Evolutionary conservation across 1,284 basidiomycete species (phyloP), one percentile per base, ranked within the genome.

Genomic region (Moniliella sp.): DNA sequence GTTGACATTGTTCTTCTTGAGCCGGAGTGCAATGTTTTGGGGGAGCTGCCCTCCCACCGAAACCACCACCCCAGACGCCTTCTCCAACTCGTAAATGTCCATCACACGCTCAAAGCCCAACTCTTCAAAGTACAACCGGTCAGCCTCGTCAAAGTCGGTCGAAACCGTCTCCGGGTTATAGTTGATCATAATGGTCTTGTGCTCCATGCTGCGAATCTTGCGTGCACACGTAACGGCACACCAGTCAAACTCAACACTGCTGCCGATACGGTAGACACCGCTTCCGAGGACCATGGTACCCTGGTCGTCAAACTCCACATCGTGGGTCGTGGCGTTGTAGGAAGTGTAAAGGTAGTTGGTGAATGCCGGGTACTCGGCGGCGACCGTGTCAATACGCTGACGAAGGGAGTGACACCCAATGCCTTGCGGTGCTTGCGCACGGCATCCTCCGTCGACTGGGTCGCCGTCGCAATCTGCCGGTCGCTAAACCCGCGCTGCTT

Each of bases 271-370:
- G 66, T 99, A 97, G 17, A 99, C 91, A 53, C 91, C 91, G 39
- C 78, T 82, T 28, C 91, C 91, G n/a, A 97, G 74, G 18, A 99
- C 88, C 81, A 97, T 94, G 16, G 84, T 94, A 30, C 91, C 91
- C 48, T 91, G 71, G 53, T 94, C 91, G 60, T 91, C 70, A 57
- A 97, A 97, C 27, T 82, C 74, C 55, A 99, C 77, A 58, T 99
- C 91, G 57, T 97, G 91, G 40, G 78, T 74, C 1, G 80, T 76
- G 4, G 86, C 91, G 58, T 97, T 94, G 71, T 97, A 99, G 12
- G 91, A 94, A 25, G 91, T 97, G 67, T 97, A 99, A 39, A 99
- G 76, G 66, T 97, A 97, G 69, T 97, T 97, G 55, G 91, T 97
- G 65, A 91, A 77, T 3, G 91, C 91, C 14, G 91, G 91, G 68